These are phyloP conservation scores for Russula emetica DNA, from an alignment of 768 basidiomycete species.

Conservation along the genomic window DNA sequence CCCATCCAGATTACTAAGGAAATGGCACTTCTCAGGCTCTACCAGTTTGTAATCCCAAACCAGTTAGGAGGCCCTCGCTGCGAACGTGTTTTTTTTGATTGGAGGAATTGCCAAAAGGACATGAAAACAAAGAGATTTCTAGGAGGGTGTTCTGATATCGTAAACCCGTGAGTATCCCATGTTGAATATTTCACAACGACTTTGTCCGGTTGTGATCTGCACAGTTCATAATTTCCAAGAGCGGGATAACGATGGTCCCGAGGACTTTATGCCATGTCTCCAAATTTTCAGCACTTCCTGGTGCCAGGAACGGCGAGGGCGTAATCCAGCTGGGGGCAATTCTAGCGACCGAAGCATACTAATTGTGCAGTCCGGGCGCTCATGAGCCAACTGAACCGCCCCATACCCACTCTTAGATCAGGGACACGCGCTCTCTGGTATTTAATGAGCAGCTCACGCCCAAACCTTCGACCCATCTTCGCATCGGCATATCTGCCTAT, in stretches of 20 bases:
- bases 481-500: not conserved
- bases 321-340: not conserved
- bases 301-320: constrained; percentile 18
- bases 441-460: constrained; percentile 12
- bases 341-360: not conserved
- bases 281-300: not conserved
- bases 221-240: not conserved
- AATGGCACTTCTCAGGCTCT: not conserved
- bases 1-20: not conserved
- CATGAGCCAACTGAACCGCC: not conserved
- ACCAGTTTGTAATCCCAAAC: not conserved
- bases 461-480: constrained; percentile 1
- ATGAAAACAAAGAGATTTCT: not conserved
- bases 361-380: constrained; percentile 6
- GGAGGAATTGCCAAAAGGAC: not conserved
- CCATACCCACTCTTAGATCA: constrained; percentile 12
- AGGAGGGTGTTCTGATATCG: not conserved
- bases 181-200: too few relatives aligned
- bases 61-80: too few relatives aligned
- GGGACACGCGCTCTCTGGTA: constrained; percentile 18
- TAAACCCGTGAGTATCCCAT: not conserved
- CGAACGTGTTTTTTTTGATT: too few relatives aligned
- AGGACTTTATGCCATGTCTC: not conserved
- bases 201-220: not conserved
- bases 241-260: not conserved